Evolutionary conservation across 768 basidiomycete species (phyloP), one percentile per base, ranked within the genome.

Genomic region (Dendrothele bispora): DNA sequence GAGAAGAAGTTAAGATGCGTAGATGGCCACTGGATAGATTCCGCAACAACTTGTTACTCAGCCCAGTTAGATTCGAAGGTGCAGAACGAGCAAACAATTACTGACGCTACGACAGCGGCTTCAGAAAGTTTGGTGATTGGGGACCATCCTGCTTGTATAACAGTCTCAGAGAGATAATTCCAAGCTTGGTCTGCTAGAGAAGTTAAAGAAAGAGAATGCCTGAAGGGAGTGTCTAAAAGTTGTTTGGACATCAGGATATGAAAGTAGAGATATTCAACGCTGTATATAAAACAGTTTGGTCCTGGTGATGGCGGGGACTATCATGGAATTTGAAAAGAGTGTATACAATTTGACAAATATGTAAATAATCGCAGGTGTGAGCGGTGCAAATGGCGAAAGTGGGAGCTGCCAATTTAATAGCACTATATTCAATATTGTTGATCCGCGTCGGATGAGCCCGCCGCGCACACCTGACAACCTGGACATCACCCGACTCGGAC

Each of bases 21-120:
- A 82, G 68, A n/a, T 74, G 66, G n/a, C 82, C 79, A n/a, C 64
- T 48, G 7, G 65, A 57, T 34, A 82, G 77, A 24, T 67, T 75
- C 39, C 68, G 63, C 69, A 78, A 73, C 7, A 77, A 50, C 34
- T 75, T 76, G 38, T 35, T 38, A 25, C 4, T 7, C 6, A 25
- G n/a, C n/a, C n/a, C n/a, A n/a, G n/a, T n/a, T n/a, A n/a, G n/a
- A n/a, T 10, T 37, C 38, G 20, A 40, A 46, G 20, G 21, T 14
- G 14, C 11, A 41, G 48, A 24, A 48, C 37, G 22, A 46, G 24
- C 47, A 26, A 55, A 43, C 47, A 44, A 3, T n/a, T n/a, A 56
- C 76, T 38, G 56, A 78, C 78, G 73, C 61, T 36, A 79, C 63
- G 15, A 76, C 77, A 4, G 73, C 77, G 36, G 67, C 61, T 56